Conservation (phyloP, 371 early-diverging fungal species). For the Haplosporangium sp. region DNA sequence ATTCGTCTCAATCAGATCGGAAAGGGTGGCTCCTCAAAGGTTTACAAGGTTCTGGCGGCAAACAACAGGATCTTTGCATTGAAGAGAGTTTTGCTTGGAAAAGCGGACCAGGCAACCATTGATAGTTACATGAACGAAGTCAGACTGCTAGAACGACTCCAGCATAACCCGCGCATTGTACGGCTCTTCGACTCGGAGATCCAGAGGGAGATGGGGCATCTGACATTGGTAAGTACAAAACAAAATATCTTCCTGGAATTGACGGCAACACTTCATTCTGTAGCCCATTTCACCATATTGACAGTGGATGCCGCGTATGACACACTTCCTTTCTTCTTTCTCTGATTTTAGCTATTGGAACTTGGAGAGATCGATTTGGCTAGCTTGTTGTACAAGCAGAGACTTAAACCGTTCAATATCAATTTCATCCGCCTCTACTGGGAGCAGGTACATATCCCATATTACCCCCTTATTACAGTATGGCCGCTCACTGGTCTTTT, state of each 20-base stretch:
- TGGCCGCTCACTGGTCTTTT: constrained; percentile 12
- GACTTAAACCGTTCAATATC: constrained; percentile 66
- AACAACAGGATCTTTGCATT: constrained; percentile 83
- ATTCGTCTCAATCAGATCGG: constrained; percentile 62
- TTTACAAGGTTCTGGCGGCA: constrained; percentile 85
- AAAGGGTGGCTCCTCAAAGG: constrained; percentile 90
- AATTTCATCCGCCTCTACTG: constrained; percentile 85
- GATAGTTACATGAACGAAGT: constrained; percentile 89
- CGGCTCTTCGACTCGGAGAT: constrained; percentile 83
- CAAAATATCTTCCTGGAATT: background rate
- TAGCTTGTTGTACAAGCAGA: constrained; percentile 68
- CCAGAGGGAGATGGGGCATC: constrained; percentile 62
- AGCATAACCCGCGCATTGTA: constrained; percentile 76
- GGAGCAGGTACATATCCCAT: constrained; percentile 72
- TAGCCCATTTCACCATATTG: background rate
- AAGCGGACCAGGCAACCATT: constrained; percentile 71
- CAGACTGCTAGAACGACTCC: constrained; percentile 74
- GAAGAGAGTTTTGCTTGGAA: constrained; percentile 84
- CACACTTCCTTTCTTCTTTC: background rate
- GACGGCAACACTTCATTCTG: background rate
- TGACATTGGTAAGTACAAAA: constrained; percentile 71
- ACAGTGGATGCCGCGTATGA: background rate
- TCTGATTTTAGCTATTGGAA: constrained; percentile 75
- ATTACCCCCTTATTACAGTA: background rate
- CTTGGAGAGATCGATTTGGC: constrained; percentile 95